Base-by-base conservation (phyloP, 2,329 filamentous ascomycete genomes). In the Leptographium procerum region DNA sequence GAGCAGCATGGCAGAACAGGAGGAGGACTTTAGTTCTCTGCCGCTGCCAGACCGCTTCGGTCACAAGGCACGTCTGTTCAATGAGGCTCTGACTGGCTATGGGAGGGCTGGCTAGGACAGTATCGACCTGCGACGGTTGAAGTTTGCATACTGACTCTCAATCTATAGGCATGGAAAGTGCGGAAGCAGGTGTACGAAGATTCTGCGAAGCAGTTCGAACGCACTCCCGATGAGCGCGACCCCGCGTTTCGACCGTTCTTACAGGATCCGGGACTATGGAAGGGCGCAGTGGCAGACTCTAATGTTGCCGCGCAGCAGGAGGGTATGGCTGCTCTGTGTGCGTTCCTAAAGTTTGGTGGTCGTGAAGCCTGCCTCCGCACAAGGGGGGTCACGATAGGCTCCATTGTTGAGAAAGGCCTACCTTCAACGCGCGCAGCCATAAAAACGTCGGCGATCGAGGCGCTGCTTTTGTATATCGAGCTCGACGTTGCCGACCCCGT, bases 281-380 rank as follows among this genome's bases (percentile, higher is more conserved):
- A 97, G 71, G 86, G 85, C 40, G 94, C 91, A 1, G 92, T 94
- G 8, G 85, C 86, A 66, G 94, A 99, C 72, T 94, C 91, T 57
- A 99, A 99, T 67, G 94, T 99, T 60, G 94, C 92, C 22, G 94
- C 95, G 36, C 94, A 99, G 71, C 87, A 95, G 73, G 95, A 99
- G 66, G 94, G 89, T 61, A 83, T 99, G 53, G 85, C 82, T 53
- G 88, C 92, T 43, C 82, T 96, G 66, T 95, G 91, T 72, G 86
- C 90, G 1, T 99, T 97, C 70, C 79, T 99, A 59, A 92, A 97
- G 69, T 96, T 88, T 67, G 90, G 90, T 60, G 91, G 92, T 58
- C 79, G 82, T 60, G 87, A 95, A 65, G 86, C 87, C 59, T 88
- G 87, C 67, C 78, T 85, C 64, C 85, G 89, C 76, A 92, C 92